phyloP scores from a whole-genome alignment of 495 filamentous ascomycete species.

The Xylaria acuta region DNA sequence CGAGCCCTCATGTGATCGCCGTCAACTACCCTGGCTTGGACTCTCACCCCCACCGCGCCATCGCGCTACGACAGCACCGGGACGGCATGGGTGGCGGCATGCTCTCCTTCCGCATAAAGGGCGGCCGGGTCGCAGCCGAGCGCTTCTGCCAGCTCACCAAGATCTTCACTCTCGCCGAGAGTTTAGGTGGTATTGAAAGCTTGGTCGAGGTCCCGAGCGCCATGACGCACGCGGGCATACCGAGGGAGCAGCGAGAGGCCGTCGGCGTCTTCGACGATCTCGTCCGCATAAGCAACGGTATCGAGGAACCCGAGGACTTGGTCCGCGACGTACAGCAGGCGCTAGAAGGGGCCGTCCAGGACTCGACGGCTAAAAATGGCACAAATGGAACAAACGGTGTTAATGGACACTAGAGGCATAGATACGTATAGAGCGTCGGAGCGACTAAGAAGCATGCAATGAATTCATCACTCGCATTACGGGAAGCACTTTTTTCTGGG shows the following conservation, averaged over 20 bases:
- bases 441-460: neutral
- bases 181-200: slow-evolving; percentile 89
- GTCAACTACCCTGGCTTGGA: slow-evolving; percentile 96
- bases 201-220: slow-evolving; percentile 87
- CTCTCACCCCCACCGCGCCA: slow-evolving; percentile 83
- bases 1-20: slow-evolving; percentile 77
- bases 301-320: slow-evolving; percentile 90
- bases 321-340: slow-evolving; percentile 84
- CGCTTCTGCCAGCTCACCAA: slow-evolving; percentile 88
- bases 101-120: slow-evolving; percentile 93
- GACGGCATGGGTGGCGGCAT: slow-evolving; percentile 96
- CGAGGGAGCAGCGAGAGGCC: slow-evolving; percentile 83
- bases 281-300: slow-evolving; percentile 90
- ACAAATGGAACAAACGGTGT: slow-evolving; percentile 26
- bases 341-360: slow-evolving; percentile 72
- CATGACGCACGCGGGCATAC: slow-evolving; percentile 98
- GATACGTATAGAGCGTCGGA: slow-evolving; percentile 3
- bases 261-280: slow-evolving; percentile 97
- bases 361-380: slow-evolving; percentile 34
- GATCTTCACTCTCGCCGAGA: slow-evolving; percentile 94
- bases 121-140: slow-evolving; percentile 85
- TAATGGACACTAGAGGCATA: slow-evolving; percentile 17
- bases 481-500: neutral
- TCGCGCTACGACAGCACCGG: slow-evolving; percentile 90
- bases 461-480: slow-evolving; percentile 18